phyloP scores from a whole-genome alignment of 768 basidiomycete species.

The Terana coerulea region DNA sequence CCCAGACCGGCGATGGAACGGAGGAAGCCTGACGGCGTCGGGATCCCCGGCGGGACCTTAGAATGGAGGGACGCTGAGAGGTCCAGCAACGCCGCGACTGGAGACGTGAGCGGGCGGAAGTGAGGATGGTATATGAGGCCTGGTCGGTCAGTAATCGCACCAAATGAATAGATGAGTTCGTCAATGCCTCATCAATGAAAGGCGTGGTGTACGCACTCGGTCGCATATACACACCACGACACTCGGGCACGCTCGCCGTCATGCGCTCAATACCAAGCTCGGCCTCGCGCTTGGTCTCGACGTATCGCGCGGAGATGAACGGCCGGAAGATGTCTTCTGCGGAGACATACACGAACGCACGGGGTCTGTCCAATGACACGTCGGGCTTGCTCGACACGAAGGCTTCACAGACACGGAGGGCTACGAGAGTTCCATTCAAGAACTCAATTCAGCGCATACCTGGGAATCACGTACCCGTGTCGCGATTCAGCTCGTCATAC shows the following conservation, averaged over 20 bases:
- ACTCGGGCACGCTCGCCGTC: slow-evolving; percentile 38
- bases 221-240: slow-evolving; percentile 77
- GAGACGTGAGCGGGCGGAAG: slow-evolving; percentile 82
- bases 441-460: not conserved
- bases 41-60: slow-evolving; percentile 49
- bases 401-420: slow-evolving; percentile 73
- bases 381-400: slow-evolving; percentile 48
- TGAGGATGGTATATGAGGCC: slow-evolving; percentile 97
- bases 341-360: slow-evolving; percentile 91
- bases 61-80: slow-evolving; percentile 72
- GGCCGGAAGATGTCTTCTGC: slow-evolving; percentile 94
- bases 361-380: slow-evolving; percentile 28
- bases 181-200: slow-evolving; percentile 1
- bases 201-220: slow-evolving; percentile 70
- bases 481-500: slow-evolving; percentile 86
- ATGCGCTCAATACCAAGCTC: slow-evolving; percentile 65
- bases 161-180: not conserved
- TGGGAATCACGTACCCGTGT: slow-evolving; percentile 64
- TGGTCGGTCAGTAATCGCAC: too few species aligned
- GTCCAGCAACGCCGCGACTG: slow-evolving; percentile 80
- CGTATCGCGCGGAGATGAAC: slow-evolving; percentile 80
- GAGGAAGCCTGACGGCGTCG: slow-evolving; percentile 64
- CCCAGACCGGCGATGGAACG: slow-evolving; percentile 44
- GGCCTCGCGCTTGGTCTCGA: slow-evolving; percentile 91
- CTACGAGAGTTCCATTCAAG: slow-evolving; percentile 41